These are phyloP conservation scores for Phaeosphaeriaceae sp. DNA, from an alignment of 2,329 filamentous ascomycete genomes.

Conservation along the genomic window DNA sequence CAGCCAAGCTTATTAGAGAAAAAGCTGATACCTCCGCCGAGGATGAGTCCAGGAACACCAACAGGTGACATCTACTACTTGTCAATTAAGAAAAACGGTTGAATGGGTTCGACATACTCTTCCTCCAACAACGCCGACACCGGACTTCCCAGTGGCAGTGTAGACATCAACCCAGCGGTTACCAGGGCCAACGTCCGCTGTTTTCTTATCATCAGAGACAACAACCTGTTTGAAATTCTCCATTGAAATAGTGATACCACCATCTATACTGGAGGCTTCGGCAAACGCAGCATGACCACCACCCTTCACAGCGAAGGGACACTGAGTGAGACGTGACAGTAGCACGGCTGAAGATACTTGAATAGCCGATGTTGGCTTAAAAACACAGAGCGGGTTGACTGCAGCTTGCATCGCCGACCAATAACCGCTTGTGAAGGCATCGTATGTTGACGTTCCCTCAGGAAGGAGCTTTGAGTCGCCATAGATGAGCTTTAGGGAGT, in stretches of 20 bases:
- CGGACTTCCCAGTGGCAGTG: conserved; percentile 26
- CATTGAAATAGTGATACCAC: conserved; percentile 54
- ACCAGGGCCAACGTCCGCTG: conserved; percentile 39
- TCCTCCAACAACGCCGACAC: conserved; percentile 41
- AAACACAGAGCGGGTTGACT: conserved; percentile 34
- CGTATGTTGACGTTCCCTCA: conserved; percentile 21
- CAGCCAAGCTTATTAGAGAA: conserved; percentile 30
- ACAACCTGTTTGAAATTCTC: conserved; percentile 36
- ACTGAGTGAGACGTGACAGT: conserved; percentile 31
- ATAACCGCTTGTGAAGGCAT: conserved; percentile 27
- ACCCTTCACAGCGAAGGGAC: conserved; percentile 53
- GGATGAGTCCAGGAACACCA: conserved; percentile 42
- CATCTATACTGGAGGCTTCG: conserved; percentile 51
- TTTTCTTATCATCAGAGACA: conserved; percentile 29
- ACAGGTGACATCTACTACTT: conserved; percentile 26
- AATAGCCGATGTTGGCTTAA: conserved; percentile 25
- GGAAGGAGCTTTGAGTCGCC: conserved; percentile 22
- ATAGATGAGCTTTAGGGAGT: conserved; percentile 28
- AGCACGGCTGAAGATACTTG: conserved; percentile 30
- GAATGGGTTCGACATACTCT: conserved; percentile 34
- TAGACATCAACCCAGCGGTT: conserved; percentile 47
- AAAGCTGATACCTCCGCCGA: conserved; percentile 34
- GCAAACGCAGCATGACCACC: conserved; percentile 53
- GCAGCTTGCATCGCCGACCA: conserved; percentile 38
- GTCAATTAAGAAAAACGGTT: conserved; percentile 7